Conservation (phyloP, 768 basidiomycete species). For the Agrocybe pediades region DNA sequence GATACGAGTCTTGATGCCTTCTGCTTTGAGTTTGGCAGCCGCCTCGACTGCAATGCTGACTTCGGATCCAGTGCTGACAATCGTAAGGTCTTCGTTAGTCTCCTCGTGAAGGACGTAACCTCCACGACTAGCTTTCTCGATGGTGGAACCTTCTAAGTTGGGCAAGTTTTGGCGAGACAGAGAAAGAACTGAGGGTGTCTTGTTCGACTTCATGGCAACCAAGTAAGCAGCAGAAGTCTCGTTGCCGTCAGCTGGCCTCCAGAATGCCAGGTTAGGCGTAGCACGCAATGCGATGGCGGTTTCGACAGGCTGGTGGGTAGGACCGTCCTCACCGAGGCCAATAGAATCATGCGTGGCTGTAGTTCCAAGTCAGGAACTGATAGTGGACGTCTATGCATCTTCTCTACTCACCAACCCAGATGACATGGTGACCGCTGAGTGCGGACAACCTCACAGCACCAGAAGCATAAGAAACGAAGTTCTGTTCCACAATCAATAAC, state of each 20-base stretch:
- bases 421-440: conserved; percentile 85
- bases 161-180: conserved; percentile 91
- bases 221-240: conserved; percentile 95
- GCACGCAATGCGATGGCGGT: conserved; percentile 86
- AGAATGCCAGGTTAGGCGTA: conserved; percentile 89
- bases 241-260: conserved; percentile 94
- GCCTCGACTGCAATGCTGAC: conserved; percentile 88
- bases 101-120: conserved; percentile 91
- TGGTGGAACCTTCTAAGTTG: conserved; percentile 84
- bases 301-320: conserved; percentile 95
- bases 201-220: conserved; percentile 70
- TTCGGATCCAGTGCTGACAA: conserved; percentile 90
- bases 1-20: conserved; percentile 80
- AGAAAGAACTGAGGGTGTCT: conserved; percentile 82
- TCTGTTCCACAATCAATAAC: conserved; percentile 43
- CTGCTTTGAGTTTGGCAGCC: conserved; percentile 71
- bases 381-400: not conserved
- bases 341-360: conserved; percentile 94
- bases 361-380: not conserved
- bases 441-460: conserved; percentile 93
- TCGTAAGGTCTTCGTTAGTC: conserved; percentile 78
- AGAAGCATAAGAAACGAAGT: conserved; percentile 92
- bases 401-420: conserved; percentile 80
- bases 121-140: conserved; percentile 81
- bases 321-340: conserved; percentile 91